These are phyloP conservation scores for Clarireedia monteithiana DNA, from an alignment of 2,329 filamentous ascomycete species.

Conservation along the genomic window DNA sequence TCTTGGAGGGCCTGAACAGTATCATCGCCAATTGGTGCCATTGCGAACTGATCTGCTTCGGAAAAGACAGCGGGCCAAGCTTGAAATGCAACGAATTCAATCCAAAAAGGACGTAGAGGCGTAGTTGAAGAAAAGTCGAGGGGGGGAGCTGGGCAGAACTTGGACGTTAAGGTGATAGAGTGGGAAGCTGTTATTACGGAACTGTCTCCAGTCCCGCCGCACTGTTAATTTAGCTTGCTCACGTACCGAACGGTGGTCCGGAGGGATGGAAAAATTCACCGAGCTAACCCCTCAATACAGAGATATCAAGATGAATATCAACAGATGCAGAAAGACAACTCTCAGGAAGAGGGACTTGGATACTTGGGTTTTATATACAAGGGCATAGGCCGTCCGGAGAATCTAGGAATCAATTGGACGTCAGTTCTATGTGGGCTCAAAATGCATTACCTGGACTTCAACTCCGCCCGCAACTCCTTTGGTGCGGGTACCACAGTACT, in stretches of 20 bases:
- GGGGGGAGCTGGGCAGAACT: background rate
- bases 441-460: background rate
- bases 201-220: background rate
- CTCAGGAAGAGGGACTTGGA: background rate
- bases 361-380: no score
- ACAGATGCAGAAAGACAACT: background rate
- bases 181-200: background rate
- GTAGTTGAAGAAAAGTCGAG: background rate
- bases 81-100: slow-evolving; percentile 8
- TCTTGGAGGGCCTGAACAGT: slow-evolving; percentile 73
- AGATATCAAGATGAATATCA: background rate
- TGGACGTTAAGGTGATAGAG: background rate
- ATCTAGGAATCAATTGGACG: no score
- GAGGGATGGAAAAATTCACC: slow-evolving; percentile 4
- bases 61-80: slow-evolving; percentile 23
- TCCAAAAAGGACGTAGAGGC: background rate
- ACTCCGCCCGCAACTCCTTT: background rate
- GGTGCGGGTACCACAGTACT: background rate
- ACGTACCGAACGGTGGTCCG: background rate
- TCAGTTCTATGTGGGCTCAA: background rate
- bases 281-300: slow-evolving; percentile 2
- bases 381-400: no score
- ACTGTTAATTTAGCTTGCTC: background rate
- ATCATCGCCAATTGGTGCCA: slow-evolving; percentile 84
- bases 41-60: slow-evolving; percentile 40